Conservation (phyloP, 139 green algal species). For the Diplosphaera chodatii region DNA sequence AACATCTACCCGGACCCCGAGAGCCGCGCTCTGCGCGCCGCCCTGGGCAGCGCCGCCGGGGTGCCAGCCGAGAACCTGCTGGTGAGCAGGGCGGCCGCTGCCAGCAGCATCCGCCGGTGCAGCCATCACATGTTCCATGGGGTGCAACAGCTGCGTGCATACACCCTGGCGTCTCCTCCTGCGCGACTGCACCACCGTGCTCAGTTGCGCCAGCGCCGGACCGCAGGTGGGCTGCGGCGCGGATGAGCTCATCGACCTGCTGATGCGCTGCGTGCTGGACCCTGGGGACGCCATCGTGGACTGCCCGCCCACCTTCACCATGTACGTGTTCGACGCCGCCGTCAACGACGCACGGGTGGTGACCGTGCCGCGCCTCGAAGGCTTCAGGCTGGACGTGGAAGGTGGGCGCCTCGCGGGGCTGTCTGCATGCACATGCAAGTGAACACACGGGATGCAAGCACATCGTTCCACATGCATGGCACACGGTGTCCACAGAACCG, state of each 20-base stretch:
- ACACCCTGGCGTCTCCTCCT: no score
- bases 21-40: conserved; percentile 66
- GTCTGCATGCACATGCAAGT: no score
- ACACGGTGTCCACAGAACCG: no score
- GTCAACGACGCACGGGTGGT: conserved; percentile 84
- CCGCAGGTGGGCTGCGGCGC: conserved; percentile 88
- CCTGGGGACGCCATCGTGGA: conserved; percentile 90
- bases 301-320: conserved; percentile 93
- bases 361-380: conserved; percentile 72
- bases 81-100: conserved; percentile 43
- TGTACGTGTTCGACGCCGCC: conserved; percentile 97
- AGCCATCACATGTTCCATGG: no score
- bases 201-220: no score
- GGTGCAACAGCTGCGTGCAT: no score
- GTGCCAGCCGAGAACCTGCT: conserved; percentile 86
- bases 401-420: no score
- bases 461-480: no score
- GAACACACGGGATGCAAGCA: no score
- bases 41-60: conserved; percentile 60
- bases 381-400: conserved; percentile 86
- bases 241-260: conserved; percentile 92
- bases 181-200: neutral
- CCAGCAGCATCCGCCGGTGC: no score
- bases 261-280: conserved; percentile 92
- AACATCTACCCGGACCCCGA: conserved; percentile 99